These are phyloP conservation scores for Hymenoscyphus infarciens DNA, from an alignment of 2,329 filamentous ascomycete species.

Conservation along the genomic window DNA sequence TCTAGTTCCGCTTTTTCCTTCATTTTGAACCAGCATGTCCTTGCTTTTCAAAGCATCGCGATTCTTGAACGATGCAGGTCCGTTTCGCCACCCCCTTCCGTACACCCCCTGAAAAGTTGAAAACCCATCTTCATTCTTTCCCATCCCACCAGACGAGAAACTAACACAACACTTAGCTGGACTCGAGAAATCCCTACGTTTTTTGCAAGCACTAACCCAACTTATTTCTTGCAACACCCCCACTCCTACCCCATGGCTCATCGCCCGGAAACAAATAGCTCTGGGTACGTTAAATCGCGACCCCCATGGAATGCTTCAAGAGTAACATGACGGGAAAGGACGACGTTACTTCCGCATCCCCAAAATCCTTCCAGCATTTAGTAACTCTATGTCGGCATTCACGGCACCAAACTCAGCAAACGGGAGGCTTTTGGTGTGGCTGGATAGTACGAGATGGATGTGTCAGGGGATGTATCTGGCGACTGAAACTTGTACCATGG, in stretches of 20 bases:
- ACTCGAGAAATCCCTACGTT: conserved; percentile 57
- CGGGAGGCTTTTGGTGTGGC: conserved; percentile 35
- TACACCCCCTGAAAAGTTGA: too few relatives aligned
- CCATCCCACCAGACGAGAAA: background rate
- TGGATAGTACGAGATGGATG: conserved; percentile 55
- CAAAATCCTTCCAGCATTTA: conserved; percentile 61
- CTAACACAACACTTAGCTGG: conserved; percentile 43
- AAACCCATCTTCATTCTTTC: background rate
- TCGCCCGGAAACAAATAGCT: conserved; percentile 40
- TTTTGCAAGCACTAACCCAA: conserved; percentile 50
- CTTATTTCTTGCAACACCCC: conserved; percentile 46
- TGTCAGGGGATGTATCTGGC: conserved; percentile 65
- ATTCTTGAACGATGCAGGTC: conserved; percentile 31
- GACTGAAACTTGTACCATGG: conserved; percentile 61
- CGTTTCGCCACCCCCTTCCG: background rate
- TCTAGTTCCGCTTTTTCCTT: background rate
- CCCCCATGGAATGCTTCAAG: background rate
- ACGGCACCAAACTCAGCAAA: background rate
- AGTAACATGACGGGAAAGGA: conserved; percentile 35
- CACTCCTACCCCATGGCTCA: conserved; percentile 39
- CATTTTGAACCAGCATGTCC: conserved; percentile 4
- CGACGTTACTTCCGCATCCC: conserved; percentile 66
- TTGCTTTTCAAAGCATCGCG: conserved; percentile 21
- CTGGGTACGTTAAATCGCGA: conserved; percentile 36
- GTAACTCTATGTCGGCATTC: conserved; percentile 46